phyloP scores from a whole-genome alignment of 352 stramenopile genomes.

The Phytophthora kernoviae region DNA sequence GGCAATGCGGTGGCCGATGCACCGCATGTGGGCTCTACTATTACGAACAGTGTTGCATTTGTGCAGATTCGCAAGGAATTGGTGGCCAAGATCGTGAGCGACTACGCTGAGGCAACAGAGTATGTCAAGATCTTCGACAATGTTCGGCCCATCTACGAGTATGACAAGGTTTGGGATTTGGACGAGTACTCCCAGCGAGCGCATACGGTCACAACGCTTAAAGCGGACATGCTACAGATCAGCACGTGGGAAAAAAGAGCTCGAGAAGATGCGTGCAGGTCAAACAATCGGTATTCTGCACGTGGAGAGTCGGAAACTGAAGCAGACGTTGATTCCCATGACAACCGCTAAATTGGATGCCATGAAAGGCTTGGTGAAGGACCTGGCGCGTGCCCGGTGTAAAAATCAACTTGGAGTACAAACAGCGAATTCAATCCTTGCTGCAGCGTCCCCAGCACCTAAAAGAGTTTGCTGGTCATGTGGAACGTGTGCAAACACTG shows the following conservation, averaged over 20 bases:
- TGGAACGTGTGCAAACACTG: slow-evolving; percentile 77
- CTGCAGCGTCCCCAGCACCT: slow-evolving; percentile 86
- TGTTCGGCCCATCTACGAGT: slow-evolving; percentile 92
- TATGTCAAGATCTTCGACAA: slow-evolving; percentile 94
- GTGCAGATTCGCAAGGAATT: slow-evolving; percentile 75
- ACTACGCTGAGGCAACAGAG: slow-evolving; percentile 88
- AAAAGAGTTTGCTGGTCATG: slow-evolving; percentile 92
- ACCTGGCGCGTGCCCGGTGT: slow-evolving; percentile 88
- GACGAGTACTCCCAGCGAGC: slow-evolving; percentile 83
- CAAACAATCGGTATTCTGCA: slow-evolving; percentile 93
- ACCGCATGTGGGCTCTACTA: slow-evolving; percentile 77
- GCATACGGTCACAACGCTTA: slow-evolving; percentile 88
- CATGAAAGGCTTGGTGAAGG: slow-evolving; percentile 93
- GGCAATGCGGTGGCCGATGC: slow-evolving; percentile 70
- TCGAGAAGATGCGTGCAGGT: slow-evolving; percentile 93
- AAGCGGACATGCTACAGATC: slow-evolving; percentile 92
- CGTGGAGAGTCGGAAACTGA: slow-evolving; percentile 94
- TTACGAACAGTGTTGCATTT: slow-evolving; percentile 77
- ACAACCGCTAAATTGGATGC: slow-evolving; percentile 90
- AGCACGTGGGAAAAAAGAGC: slow-evolving; percentile 93
- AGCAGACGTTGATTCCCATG: slow-evolving; percentile 93
- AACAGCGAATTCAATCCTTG: slow-evolving; percentile 85
- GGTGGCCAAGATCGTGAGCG: slow-evolving; percentile 82
- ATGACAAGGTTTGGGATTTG: slow-evolving; percentile 91
- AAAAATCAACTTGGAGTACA: slow-evolving; percentile 92